Evolutionary conservation across 768 basidiomycete species (phyloP).

Genomic region (Amanita pseudoporphyria): DNA sequence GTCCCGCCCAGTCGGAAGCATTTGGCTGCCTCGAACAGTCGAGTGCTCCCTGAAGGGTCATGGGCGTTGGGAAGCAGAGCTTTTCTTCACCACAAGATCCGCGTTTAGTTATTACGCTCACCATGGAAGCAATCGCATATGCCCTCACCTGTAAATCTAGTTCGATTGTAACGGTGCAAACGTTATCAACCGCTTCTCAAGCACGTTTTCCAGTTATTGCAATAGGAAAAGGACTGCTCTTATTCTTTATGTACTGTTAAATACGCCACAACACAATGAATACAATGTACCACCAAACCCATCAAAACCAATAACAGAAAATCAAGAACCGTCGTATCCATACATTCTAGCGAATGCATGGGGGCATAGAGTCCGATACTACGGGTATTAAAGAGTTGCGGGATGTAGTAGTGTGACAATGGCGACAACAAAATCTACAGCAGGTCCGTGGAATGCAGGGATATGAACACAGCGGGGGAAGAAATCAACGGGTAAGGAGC

Average conservation of each 20-base stretch:
- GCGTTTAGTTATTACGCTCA: too few species aligned
- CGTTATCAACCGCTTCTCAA: too few species aligned
- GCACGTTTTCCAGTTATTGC: too few species aligned
- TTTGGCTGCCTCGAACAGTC: slow-evolving; percentile 9
- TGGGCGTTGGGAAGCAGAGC: too few species aligned
- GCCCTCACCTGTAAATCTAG: too few species aligned
- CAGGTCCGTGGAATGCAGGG: not conserved
- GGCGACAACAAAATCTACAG: not conserved
- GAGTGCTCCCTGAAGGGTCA: too few species aligned
- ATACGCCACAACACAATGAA: not conserved
- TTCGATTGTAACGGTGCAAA: too few species aligned
- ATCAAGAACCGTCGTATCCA: not conserved
- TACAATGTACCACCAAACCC: not conserved
- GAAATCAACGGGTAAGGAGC: not conserved
- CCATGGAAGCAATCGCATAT: too few species aligned
- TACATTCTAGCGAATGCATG: not conserved
- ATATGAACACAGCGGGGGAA: not conserved
- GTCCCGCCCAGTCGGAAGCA: not conserved
- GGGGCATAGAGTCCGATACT: not conserved
- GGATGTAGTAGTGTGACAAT: not conserved
- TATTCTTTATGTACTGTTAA: not conserved
- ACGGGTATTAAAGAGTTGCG: not conserved
- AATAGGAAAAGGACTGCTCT: too few species aligned
- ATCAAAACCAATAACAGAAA: not conserved
- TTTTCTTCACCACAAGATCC: too few species aligned